These are phyloP conservation scores for Neofusicoccum cordaticola DNA, from an alignment of 2,329 filamentous ascomycete species.

Conservation along the genomic window DNA sequence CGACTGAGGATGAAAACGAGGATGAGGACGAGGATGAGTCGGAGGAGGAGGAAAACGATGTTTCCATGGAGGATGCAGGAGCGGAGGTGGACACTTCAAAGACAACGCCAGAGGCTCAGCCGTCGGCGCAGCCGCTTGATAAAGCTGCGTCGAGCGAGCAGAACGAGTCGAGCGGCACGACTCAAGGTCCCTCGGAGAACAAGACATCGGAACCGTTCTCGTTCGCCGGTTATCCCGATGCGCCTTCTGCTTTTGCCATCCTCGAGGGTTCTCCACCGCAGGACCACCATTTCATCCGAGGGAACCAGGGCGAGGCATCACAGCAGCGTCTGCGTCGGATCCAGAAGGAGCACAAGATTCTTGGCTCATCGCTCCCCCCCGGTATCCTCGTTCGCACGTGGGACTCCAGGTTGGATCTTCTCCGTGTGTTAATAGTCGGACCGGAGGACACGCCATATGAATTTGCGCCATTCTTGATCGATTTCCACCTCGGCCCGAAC, in stretches of 20 bases:
- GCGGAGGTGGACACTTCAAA: constrained; percentile 31
- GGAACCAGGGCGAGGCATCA: constrained; percentile 30
- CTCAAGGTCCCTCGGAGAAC: constrained; percentile 17
- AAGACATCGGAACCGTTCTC: constrained; percentile 9
- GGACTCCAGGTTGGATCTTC: constrained; percentile 57
- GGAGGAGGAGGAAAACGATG: constrained; percentile 36
- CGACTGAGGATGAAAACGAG: constrained; percentile 21
- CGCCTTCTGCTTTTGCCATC: constrained; percentile 31
- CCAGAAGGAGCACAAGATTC: constrained; percentile 58
- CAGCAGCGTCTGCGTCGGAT: constrained; percentile 49
- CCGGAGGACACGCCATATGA: constrained; percentile 61
- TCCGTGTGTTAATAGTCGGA: constrained; percentile 58
- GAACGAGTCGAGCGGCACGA: background rate
- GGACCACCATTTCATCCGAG: constrained; percentile 36
- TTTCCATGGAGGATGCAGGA: constrained; percentile 30
- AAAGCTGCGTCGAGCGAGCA: background rate
- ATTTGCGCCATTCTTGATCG: constrained; percentile 59
- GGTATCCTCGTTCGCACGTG: constrained; percentile 59
- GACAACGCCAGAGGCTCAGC: constrained; percentile 33
- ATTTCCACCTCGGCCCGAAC: constrained; percentile 50
- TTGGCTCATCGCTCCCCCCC: constrained; percentile 52
- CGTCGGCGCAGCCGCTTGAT: constrained; percentile 23
- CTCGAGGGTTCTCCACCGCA: constrained; percentile 34
- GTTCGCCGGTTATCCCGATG: constrained; percentile 17
- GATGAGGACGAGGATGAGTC: constrained; percentile 31